phyloP scores from a whole-genome alignment of 805 yeast genomes.

The Sungouiella thailandica region DNA sequence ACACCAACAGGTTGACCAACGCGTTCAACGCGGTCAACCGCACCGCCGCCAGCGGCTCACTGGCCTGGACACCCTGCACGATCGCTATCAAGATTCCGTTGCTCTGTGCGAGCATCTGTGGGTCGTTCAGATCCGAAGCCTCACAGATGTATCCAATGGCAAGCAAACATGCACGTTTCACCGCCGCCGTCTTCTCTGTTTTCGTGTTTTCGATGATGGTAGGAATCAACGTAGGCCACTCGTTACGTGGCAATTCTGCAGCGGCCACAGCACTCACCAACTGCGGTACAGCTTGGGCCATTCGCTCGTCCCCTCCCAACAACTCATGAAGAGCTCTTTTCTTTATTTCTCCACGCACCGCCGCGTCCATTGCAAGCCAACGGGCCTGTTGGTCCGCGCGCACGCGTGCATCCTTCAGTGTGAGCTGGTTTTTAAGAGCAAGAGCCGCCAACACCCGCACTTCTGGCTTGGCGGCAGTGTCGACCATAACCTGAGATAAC shows the following conservation, averaged over 20 bases:
- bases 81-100: conserved; percentile 92
- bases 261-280: conserved; percentile 96
- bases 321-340: conserved; percentile 54
- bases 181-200: conserved; percentile 67
- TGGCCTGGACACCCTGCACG: conserved; percentile 89
- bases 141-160: conserved; percentile 97
- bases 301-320: conserved; percentile 62
- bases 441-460: conserved; percentile 90
- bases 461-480: conserved; percentile 59
- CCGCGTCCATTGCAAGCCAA: conserved; percentile 62
- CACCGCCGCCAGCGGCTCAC: conserved; percentile 70
- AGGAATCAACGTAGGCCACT: conserved; percentile 85
- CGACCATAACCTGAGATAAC: conserved; percentile 67
- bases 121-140: conserved; percentile 77
- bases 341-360: conserved; percentile 61
- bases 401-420: conserved; percentile 69
- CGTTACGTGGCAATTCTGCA: conserved; percentile 80
- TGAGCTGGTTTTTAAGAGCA: conserved; percentile 79
- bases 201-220: conserved; percentile 83
- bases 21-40: conserved; percentile 91
- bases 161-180: conserved; percentile 81
- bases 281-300: conserved; percentile 87
- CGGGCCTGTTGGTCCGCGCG: conserved; percentile 58
- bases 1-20: conserved; percentile 82
- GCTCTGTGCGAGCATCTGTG: conserved; percentile 75